A percentile compares a stretch with the other conserved stretches of the same genome.
Conservation (phyloP, 805 yeast genomes). For the Deakozyma indianensis region DNA sequence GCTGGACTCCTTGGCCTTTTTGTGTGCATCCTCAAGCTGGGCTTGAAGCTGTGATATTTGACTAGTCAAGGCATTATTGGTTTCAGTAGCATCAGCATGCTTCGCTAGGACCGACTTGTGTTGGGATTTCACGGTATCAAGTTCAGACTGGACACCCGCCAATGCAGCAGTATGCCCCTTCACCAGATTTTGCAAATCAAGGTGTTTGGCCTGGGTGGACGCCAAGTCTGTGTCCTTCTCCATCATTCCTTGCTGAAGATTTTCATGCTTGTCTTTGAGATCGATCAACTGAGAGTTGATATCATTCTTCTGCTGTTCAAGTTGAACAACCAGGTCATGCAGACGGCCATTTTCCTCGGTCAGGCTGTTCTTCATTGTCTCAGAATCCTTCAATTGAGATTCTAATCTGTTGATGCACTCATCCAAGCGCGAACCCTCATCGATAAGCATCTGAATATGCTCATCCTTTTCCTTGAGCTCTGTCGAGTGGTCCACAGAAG, state of each 20-base stretch:
- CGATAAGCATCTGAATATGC: constrained; percentile 30
- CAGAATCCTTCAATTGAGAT: constrained; percentile 14
- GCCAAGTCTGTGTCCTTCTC: neutral
- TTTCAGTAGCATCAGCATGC: neutral
- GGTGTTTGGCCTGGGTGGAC: neutral
- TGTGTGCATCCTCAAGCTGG: neutral
- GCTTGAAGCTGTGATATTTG: neutral
- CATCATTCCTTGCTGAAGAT: neutral
- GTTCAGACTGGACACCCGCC: neutral
- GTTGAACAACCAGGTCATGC: constrained; percentile 12
- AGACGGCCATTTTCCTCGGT: constrained; percentile 17
- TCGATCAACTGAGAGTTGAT: neutral
- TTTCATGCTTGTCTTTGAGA: neutral
- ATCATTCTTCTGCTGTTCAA: constrained; percentile 1
- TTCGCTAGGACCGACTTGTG: neutral
- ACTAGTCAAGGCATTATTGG: neutral
- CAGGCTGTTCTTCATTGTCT: constrained; percentile 12
- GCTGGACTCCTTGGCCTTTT: neutral
- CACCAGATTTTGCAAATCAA: neutral
- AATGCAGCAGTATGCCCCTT: neutral
- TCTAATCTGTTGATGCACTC: constrained; percentile 15
- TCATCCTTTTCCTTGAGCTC: constrained; percentile 20
- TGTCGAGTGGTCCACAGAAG: neutral
- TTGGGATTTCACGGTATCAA: neutral
- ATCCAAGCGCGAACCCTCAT: constrained; percentile 39